phyloP scores from a whole-genome alignment of 2,329 filamentous ascomycete genomes.

The Emmonsia crescens region DNA sequence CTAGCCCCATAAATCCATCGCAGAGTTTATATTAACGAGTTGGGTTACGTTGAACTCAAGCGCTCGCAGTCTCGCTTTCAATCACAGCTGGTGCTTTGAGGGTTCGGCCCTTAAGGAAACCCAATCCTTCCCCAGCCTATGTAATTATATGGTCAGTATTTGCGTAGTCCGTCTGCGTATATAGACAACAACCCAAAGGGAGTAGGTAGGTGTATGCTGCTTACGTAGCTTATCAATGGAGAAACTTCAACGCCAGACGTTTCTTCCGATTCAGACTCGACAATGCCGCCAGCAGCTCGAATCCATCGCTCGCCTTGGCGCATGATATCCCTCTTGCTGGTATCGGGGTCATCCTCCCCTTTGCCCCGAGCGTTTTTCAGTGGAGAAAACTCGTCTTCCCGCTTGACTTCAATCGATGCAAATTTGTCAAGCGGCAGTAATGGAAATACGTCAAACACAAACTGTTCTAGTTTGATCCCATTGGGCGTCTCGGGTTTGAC shows the following conservation, averaged over 20 bases:
- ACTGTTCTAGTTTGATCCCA: constrained; percentile 98
- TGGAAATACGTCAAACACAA: constrained; percentile 97
- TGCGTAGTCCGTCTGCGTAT: constrained; percentile 13
- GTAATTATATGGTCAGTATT: constrained; percentile 7
- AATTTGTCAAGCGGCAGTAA: constrained; percentile 78
- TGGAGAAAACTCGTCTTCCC: constrained; percentile 96
- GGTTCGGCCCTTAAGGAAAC: constrained; percentile 48
- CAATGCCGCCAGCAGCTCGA: constrained; percentile 62
- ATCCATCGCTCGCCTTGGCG: constrained; percentile 80
- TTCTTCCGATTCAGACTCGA: constrained; percentile 51
- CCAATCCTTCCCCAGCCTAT: constrained; percentile 52
- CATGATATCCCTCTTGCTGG: constrained; percentile 84
- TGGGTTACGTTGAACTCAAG: constrained; percentile 7
- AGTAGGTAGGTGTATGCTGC: constrained; percentile 40
- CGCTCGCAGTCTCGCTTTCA: constrained; percentile 43
- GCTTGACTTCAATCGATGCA: constrained; percentile 87
- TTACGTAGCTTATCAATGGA: constrained; percentile 88
- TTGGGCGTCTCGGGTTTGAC: constrained; percentile 92
- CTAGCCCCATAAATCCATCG: neutral
- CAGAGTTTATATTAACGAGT: neutral
- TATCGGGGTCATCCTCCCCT: constrained; percentile 87
- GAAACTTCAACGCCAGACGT: constrained; percentile 75
- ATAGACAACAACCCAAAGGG: neutral
- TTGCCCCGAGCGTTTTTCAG: constrained; percentile 84
- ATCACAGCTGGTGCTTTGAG: constrained; percentile 55